phyloP scores from a whole-genome alignment of 139 green algal species.

The Picochlorum sp. region DNA sequence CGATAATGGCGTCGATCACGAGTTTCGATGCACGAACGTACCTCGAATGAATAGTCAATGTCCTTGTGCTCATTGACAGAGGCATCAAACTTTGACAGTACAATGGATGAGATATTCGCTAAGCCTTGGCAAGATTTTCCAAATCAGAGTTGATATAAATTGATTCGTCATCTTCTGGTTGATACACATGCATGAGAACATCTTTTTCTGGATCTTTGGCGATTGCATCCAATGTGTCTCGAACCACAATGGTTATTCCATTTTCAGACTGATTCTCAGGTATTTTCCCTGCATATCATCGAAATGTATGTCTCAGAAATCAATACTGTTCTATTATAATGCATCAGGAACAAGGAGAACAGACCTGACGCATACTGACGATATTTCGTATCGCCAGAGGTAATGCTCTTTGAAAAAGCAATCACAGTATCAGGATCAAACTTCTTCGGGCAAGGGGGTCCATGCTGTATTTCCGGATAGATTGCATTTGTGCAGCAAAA shows the following conservation, averaged over 20 bases:
- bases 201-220: conserved; percentile 29
- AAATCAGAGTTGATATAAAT: conserved; percentile 44
- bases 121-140: conserved; percentile 41
- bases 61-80: conserved; percentile 48
- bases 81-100: conserved; percentile 58
- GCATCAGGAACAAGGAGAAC: neutral
- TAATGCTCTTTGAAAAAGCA: conserved; percentile 42
- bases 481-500: neutral
- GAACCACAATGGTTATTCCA: conserved; percentile 22
- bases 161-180: conserved; percentile 57
- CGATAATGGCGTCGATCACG: neutral
- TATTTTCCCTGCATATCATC: conserved; percentile 8
- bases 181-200: conserved; percentile 56
- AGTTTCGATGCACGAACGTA: neutral
- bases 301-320: neutral
- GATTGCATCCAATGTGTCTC: conserved; percentile 25
- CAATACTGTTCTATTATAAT: no score
- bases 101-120: conserved; percentile 32
- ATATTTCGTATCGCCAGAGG: conserved; percentile 19
- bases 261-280: conserved; percentile 18
- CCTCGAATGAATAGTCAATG: neutral
- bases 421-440: conserved; percentile 15
- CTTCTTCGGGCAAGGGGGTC: neutral
- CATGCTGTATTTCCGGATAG: neutral
- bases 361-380: conserved; percentile 9